Conservation (phyloP, 108 stramenopile genomes). For the Cyclostephanos invisitatus region DNA sequence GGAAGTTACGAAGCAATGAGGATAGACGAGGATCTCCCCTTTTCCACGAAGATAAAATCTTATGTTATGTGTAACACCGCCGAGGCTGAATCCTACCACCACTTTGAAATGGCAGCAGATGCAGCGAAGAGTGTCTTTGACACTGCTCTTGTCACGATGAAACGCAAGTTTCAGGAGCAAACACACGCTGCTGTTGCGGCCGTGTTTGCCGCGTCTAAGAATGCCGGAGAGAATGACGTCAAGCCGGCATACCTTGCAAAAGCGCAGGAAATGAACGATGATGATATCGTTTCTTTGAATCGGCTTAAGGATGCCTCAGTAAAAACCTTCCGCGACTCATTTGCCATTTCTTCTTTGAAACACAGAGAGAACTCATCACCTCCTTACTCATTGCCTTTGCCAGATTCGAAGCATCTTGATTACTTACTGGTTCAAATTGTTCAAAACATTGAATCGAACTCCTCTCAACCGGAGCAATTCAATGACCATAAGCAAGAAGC, state of each 20-base stretch:
- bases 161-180: slow-evolving; percentile 70
- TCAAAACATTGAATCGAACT: slow-evolving; percentile 43
- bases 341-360: slow-evolving; percentile 27
- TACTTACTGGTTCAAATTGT: slow-evolving; percentile 58
- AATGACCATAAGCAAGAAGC: neutral
- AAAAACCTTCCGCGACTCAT: slow-evolving; percentile 37
- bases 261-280: slow-evolving; percentile 46
- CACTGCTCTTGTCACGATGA: slow-evolving; percentile 67
- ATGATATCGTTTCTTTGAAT: slow-evolving; percentile 40
- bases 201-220: slow-evolving; percentile 61
- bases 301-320: slow-evolving; percentile 37
- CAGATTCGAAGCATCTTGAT: slow-evolving; percentile 71
- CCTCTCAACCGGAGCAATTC: neutral
- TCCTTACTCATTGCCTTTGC: slow-evolving; percentile 56
- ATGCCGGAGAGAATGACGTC: slow-evolving; percentile 26
- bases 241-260: slow-evolving; percentile 28
- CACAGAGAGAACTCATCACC: slow-evolving; percentile 14
- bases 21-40: slow-evolving; percentile 76
- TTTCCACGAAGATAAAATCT: slow-evolving; percentile 51
- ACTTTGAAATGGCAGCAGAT: slow-evolving; percentile 53
- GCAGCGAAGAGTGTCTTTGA: slow-evolving; percentile 68
- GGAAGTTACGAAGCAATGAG: slow-evolving; percentile 85
- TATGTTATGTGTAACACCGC: slow-evolving; percentile 52
- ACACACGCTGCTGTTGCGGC: slow-evolving; percentile 81
- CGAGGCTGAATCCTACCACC: slow-evolving; percentile 55